Conservation (phyloP, 2,329 filamentous ascomycete genomes). For the Trichophyton schoenleinii region DNA sequence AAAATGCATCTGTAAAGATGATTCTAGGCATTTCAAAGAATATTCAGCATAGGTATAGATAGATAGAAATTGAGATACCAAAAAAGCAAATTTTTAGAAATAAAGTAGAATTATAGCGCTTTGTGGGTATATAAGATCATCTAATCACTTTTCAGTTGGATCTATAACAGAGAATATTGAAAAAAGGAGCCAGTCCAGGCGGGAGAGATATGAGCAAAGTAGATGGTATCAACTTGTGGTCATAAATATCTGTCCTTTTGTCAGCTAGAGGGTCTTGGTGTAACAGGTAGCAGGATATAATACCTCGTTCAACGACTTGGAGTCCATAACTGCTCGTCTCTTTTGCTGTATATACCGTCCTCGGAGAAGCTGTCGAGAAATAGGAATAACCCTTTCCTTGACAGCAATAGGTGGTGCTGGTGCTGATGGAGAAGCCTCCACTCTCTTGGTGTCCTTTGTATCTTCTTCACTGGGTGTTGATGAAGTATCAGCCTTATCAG, state of each 20-base stretch:
- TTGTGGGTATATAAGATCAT: constrained; percentile 2
- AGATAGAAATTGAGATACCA: not conserved
- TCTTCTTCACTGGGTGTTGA: not conserved
- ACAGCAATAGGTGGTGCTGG: not conserved
- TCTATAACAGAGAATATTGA: not conserved
- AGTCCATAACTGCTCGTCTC: constrained; percentile 66
- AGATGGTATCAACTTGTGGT: constrained; percentile 15
- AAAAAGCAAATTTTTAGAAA: not conserved
- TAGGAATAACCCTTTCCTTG: constrained; percentile 19
- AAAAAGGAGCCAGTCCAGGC: not conserved
- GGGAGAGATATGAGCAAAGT: not conserved
- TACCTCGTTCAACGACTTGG: constrained; percentile 76
- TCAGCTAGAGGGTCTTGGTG: not conserved
- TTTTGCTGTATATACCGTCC: constrained; percentile 82
- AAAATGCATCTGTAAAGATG: not conserved
- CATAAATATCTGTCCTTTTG: constrained; percentile 26
- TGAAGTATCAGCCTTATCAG: not conserved
- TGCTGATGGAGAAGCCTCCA: not conserved
- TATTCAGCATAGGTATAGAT: not conserved
- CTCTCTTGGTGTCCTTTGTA: constrained; percentile 15
- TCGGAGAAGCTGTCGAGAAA: constrained; percentile 59
- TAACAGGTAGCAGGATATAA: not conserved
- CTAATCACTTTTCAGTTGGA: not conserved
- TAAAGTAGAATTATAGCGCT: not conserved
- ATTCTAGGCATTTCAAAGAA: not conserved